phyloP scores from a whole-genome alignment of 371 early-diverging fungal genomes.

The Mortierella sp. region DNA sequence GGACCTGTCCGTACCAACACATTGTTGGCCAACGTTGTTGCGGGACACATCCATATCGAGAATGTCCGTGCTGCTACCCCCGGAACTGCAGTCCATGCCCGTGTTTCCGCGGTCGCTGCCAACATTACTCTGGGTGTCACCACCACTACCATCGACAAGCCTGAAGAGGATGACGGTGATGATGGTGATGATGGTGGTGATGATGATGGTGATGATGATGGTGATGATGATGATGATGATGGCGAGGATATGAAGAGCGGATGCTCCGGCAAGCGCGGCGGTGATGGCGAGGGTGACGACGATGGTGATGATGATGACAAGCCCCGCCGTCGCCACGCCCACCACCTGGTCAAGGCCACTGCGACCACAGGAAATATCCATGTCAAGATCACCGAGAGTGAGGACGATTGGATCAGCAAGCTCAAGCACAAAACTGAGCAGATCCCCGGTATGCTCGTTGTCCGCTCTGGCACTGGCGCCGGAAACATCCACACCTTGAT shows the following conservation, averaged over 20 bases:
- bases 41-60: conserved; percentile 20
- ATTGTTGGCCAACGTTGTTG: conserved; percentile 14
- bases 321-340: background rate
- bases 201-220: conserved; percentile 6
- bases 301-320: conserved; percentile 9
- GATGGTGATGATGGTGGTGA: conserved; percentile 2
- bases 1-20: conserved; percentile 18
- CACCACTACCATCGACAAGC: conserved; percentile 5
- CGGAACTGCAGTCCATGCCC: conserved; percentile 13
- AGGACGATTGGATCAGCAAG: background rate
- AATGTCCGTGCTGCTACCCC: conserved; percentile 21
- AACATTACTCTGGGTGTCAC: conserved; percentile 21
- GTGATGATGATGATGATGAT: conserved; percentile 3
- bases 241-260: background rate
- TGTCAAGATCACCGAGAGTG: background rate
- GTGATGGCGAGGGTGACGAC: background rate
- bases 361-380: background rate
- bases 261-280: background rate
- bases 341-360: background rate
- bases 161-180: conserved; percentile 14
- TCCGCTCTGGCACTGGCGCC: background rate
- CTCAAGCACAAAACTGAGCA: background rate
- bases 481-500: conserved; percentile 17
- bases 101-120: conserved; percentile 1
- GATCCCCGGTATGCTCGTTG: conserved; percentile 25